Conservation (phyloP, 257 asterid species). For the Solanum virginianum region DNA sequence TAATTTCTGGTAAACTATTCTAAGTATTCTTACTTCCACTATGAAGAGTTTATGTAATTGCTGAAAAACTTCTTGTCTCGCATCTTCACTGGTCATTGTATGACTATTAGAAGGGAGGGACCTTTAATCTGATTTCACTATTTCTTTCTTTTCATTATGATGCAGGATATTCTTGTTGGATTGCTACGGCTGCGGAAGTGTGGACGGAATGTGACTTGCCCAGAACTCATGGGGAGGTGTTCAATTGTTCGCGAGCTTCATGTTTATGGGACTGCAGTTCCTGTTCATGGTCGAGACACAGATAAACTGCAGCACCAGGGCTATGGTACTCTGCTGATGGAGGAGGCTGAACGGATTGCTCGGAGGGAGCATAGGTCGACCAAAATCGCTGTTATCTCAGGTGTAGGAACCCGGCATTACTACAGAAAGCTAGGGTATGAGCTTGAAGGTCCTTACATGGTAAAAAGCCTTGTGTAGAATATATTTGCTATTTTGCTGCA, state of each 20-base stretch:
- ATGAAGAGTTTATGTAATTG: background rate
- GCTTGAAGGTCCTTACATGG: constrained; percentile 99
- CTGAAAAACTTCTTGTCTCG: background rate
- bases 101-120: background rate
- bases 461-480: constrained; percentile 42
- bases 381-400: constrained; percentile 89
- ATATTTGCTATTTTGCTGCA: background rate
- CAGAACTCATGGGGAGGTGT: constrained; percentile 83
- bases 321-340: constrained; percentile 88
- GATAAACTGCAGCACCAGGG: constrained; percentile 98
- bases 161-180: constrained; percentile 95
- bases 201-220: constrained; percentile 73
- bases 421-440: constrained; percentile 92
- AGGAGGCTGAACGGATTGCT: constrained; percentile 87
- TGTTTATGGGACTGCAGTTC: constrained; percentile 96
- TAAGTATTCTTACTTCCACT: background rate
- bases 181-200: constrained; percentile 73
- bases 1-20: background rate
- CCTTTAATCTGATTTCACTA: background rate
- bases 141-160: background rate
- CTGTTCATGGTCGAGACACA: constrained; percentile 90
- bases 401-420: constrained; percentile 96
- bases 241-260: constrained; percentile 92
- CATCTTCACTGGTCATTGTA: background rate
- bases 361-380: constrained; percentile 66